Percentiles rank a stretch among this genome's conserved stretches.
Conservation (phyloP, 352 stramenopile species). For the Aphanomyces cochlioides region DNA sequence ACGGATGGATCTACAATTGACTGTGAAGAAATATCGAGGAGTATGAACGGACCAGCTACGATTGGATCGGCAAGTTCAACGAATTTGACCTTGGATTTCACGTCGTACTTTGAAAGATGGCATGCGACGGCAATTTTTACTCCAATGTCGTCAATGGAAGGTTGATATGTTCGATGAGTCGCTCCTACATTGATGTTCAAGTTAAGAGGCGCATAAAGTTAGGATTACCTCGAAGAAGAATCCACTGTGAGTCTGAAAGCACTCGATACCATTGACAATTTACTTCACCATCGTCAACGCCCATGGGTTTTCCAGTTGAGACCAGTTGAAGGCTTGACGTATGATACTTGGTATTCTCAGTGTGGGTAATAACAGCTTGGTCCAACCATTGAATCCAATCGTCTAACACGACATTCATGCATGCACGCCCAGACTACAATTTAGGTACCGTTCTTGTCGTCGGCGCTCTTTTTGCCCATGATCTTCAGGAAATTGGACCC, state of each 20-base stretch:
- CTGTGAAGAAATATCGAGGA: neutral
- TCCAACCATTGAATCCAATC: conserved; percentile 9
- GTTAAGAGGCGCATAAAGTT: neutral
- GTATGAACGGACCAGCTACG: neutral
- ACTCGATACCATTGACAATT: conserved; percentile 22
- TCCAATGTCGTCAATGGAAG: conserved; percentile 19
- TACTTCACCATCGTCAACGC: conserved; percentile 16
- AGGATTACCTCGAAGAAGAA: conserved; percentile 6
- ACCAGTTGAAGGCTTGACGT: conserved; percentile 13
- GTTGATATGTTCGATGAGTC: conserved; percentile 8
- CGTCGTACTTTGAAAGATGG: neutral
- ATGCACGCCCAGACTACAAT: too few relatives aligned
- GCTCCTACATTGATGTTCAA: neutral
- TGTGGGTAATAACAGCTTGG: neutral
- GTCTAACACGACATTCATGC: neutral
- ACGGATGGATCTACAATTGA: conserved; percentile 15
- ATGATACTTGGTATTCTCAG: conserved; percentile 4
- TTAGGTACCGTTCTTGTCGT: neutral
- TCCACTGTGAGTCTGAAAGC: neutral
- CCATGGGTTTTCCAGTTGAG: neutral
- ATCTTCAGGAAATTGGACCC: conserved; percentile 17
- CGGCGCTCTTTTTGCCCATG: neutral
- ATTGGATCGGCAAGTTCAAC: neutral
- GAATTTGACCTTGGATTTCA: neutral
- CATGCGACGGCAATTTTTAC: neutral